Percentiles rank a stretch among this genome's conserved stretches.
These are phyloP conservation scores for Fusarium chuoi DNA, from an alignment of 2,329 filamentous ascomycete genomes.

Conservation along the genomic window DNA sequence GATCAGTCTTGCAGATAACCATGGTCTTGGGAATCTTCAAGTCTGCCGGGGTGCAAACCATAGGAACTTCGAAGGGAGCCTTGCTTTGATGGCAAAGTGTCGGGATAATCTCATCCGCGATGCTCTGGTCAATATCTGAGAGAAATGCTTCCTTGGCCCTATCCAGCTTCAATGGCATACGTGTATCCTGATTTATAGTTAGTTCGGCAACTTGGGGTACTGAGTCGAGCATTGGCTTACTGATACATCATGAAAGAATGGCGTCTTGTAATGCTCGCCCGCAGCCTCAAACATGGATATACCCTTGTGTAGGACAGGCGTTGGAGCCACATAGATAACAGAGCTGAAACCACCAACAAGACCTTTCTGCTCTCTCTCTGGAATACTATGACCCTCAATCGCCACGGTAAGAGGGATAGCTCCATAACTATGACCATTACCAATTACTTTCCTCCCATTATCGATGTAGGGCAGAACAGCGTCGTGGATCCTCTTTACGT, in stretches of 20 bases:
- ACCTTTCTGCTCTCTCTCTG: not conserved
- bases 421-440: slow-evolving; percentile 32
- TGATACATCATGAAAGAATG: slow-evolving; percentile 21
- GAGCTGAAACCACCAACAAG: slow-evolving; percentile 17
- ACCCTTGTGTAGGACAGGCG: slow-evolving; percentile 7
- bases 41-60: slow-evolving; percentile 6
- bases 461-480: not conserved
- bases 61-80: slow-evolving; percentile 1
- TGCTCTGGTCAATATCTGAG: slow-evolving; percentile 8
- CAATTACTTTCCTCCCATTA: slow-evolving; percentile 1
- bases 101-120: not conserved
- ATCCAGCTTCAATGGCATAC: slow-evolving; percentile 1
- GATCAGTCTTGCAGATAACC: slow-evolving; percentile 15
- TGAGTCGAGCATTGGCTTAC: not conserved
- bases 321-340: slow-evolving; percentile 11
- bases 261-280: not conserved
- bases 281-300: slow-evolving; percentile 26
- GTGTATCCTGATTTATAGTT: not conserved
- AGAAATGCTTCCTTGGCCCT: slow-evolving; percentile 19
- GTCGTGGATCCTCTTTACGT: slow-evolving; percentile 11
- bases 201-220: not conserved
- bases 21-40: slow-evolving; percentile 4
- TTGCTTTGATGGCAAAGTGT: slow-evolving; percentile 24
- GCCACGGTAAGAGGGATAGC: slow-evolving; percentile 17
- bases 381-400: not conserved